A percentile compares a stretch with the other conserved stretches of the same genome.
phyloP scores from a whole-genome alignment of 1,139 yeast species.

The Taphrina communis region DNA sequence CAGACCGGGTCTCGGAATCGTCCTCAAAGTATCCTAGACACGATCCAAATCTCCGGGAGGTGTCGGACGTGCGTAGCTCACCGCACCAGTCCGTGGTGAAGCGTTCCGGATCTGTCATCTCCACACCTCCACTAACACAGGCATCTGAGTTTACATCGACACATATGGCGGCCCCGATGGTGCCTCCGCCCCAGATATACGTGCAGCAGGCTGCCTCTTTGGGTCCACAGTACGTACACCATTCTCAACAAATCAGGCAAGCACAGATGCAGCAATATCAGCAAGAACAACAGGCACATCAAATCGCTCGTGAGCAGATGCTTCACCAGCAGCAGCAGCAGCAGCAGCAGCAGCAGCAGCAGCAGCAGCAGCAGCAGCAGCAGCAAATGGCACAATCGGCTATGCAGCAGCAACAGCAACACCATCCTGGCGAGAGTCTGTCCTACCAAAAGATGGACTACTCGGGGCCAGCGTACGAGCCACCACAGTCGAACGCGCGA shows the following conservation, averaged over 20 bases:
- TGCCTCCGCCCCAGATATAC: conserved; percentile 25
- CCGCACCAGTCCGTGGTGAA: conserved; percentile 6
- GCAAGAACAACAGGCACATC: background rate
- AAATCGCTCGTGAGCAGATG: background rate
- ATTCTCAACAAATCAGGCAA: conserved; percentile 6
- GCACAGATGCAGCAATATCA: conserved; percentile 13
- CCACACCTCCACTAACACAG: conserved; percentile 14
- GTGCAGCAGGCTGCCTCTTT: conserved; percentile 3
- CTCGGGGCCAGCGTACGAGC: background rate
- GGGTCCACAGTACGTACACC: conserved; percentile 5
- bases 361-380: conserved; percentile 19
- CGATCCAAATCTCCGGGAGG: conserved; percentile 2
- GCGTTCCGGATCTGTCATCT: background rate
- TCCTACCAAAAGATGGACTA: background rate
- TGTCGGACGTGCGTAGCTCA: conserved; percentile 28
- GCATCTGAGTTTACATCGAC: conserved; percentile 10
- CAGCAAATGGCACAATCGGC: conserved; percentile 1
- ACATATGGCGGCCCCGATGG: conserved; percentile 27
- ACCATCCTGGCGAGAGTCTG: background rate
- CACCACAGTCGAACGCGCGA: conserved; percentile 12
- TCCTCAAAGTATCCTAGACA: conserved; percentile 8
- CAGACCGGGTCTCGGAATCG: background rate
- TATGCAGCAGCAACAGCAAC: background rate
- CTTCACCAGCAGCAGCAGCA: conserved; percentile 15
- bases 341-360: background rate